Conservation (phyloP, 106 monocot genomes). For the Dendrobium catenatum region DNA sequence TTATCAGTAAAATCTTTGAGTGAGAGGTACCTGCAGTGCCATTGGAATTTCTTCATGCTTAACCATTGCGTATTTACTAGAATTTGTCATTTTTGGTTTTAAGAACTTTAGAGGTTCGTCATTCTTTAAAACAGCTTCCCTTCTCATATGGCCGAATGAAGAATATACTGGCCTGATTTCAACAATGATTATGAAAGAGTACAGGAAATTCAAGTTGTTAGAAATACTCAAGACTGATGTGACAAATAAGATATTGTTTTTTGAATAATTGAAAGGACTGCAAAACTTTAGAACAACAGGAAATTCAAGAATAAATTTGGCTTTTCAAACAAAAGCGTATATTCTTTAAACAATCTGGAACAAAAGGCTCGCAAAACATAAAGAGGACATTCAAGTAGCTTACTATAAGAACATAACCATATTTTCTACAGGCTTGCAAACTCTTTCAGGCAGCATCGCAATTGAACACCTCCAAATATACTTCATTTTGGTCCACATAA, state of each 20-base stretch:
- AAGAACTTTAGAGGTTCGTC: slow-evolving; percentile 23
- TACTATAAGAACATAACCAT: neutral
- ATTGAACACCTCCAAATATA: too few species aligned
- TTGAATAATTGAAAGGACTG: neutral
- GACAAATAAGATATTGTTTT: neutral
- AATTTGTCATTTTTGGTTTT: slow-evolving; percentile 22
- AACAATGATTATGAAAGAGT: slow-evolving; percentile 1
- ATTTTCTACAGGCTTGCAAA: neutral
- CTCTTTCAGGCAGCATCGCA: too few species aligned
- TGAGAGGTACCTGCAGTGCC: slow-evolving; percentile 25
- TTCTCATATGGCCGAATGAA: slow-evolving; percentile 10
- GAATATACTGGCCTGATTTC: slow-evolving; percentile 24
- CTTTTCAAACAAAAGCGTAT: neutral
- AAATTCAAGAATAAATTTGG: neutral
- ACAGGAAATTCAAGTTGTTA: neutral
- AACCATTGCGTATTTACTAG: slow-evolving; percentile 2
- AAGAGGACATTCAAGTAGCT: neutral
- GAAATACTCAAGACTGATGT: neutral
- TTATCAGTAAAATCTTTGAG: neutral
- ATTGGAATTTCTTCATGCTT: slow-evolving; percentile 31
- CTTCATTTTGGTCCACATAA: too few species aligned
- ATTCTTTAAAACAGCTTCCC: slow-evolving; percentile 13
- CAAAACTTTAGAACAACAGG: neutral
- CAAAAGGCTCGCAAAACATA: too few species aligned
- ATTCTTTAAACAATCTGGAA: neutral